Evolutionary conservation across 2,329 filamentous ascomycete species (phyloP).

Genomic region (Macrophomina tecta): DNA sequence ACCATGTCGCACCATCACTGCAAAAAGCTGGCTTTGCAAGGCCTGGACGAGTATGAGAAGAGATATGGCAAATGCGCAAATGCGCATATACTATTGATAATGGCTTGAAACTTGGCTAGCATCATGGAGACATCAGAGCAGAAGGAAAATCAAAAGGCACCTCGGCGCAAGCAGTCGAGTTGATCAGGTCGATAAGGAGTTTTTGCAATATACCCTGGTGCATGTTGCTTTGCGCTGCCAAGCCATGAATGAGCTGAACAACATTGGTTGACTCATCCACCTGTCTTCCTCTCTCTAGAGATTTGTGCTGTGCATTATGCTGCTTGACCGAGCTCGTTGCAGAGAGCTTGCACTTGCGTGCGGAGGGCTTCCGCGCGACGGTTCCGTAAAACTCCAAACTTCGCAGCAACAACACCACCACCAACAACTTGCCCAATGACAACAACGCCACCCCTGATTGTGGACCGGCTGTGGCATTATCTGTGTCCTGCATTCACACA

Average conservation of each 20-base stretch:
- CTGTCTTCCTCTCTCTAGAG: too few relatives aligned
- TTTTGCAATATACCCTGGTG: slow-evolving; percentile 10
- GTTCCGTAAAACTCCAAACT: slow-evolving; percentile 19
- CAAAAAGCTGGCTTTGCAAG: neutral
- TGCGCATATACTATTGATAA: neutral
- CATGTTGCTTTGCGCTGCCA: neutral
- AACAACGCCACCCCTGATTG: neutral
- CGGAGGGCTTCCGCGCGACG: slow-evolving; percentile 12
- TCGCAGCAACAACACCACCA: slow-evolving; percentile 2
- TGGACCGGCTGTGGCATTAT: slow-evolving; percentile 17
- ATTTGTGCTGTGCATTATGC: neutral
- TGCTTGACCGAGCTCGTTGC: neutral
- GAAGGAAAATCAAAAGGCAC: slow-evolving; percentile 3
- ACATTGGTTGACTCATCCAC: neutral
- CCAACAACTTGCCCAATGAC: slow-evolving; percentile 8
- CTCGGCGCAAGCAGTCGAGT: neutral
- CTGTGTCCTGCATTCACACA: slow-evolving; percentile 2
- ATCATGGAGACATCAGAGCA: neutral
- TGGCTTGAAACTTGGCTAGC: neutral
- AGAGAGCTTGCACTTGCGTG: neutral
- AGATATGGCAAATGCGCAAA: neutral
- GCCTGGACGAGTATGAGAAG: neutral
- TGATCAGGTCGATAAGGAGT: neutral
- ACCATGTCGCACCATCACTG: neutral
- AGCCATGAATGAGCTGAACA: neutral